A percentile compares a stretch with the other conserved stretches of the same genome.
Conservation (phyloP, 108 stramenopile genomes). For the Hondaea fermentalgiana region DNA sequence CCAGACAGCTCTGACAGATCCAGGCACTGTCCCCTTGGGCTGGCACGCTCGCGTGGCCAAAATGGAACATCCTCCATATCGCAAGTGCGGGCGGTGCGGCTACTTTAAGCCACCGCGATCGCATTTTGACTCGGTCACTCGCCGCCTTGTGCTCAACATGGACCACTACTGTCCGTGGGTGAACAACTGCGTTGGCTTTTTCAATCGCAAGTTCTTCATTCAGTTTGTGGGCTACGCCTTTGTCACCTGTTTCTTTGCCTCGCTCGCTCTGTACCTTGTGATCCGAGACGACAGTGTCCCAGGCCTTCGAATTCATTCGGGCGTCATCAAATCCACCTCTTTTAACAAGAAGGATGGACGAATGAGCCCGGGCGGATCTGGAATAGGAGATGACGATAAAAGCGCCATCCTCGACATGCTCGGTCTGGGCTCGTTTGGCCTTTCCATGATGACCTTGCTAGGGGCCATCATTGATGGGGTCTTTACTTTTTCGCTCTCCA, state of each 20-base stretch:
- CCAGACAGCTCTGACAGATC: neutral
- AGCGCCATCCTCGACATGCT: neutral
- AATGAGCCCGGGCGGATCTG: neutral
- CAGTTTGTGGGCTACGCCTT: constrained; percentile 61
- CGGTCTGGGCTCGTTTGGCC: neutral
- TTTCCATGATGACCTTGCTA: neutral
- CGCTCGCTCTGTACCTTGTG: neutral
- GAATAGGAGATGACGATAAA: neutral
- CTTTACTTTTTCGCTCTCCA: neutral
- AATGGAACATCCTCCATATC: neutral
- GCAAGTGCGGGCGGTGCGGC: constrained; percentile 50
- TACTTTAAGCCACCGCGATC: constrained; percentile 77
- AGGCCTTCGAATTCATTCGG: neutral
- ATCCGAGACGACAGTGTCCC: neutral
- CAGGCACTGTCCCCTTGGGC: neutral
- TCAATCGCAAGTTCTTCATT: constrained; percentile 93
- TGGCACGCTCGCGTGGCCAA: neutral
- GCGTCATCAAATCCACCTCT: too few relatives aligned
- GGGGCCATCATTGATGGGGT: neutral
- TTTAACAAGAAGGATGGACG: neutral
- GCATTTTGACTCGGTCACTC: constrained; percentile 75
- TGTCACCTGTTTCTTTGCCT: constrained; percentile 34
- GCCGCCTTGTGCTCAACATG: constrained; percentile 76
- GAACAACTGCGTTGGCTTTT: constrained; percentile 75
- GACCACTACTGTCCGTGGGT: constrained; percentile 96